These are phyloP conservation scores for Venturia effusa DNA, from an alignment of 2,329 filamentous ascomycete genomes.

Conservation along the genomic window DNA sequence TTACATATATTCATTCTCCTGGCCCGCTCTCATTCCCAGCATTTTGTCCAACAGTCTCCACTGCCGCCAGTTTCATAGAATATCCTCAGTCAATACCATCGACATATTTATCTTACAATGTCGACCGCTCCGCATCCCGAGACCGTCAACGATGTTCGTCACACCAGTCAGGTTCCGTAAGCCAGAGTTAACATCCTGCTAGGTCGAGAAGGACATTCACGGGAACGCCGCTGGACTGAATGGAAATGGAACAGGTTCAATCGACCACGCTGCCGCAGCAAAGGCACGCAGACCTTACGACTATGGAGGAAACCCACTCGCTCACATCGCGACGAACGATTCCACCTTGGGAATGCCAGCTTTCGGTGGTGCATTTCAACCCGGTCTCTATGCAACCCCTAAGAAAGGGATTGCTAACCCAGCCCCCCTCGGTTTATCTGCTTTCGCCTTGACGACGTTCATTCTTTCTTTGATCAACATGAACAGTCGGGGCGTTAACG, in stretches of 20 bases:
- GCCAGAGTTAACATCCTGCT: background rate
- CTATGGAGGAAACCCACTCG: conserved; percentile 35
- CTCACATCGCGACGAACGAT: conserved; percentile 39
- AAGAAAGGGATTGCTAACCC: conserved; percentile 46
- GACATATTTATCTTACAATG: background rate
- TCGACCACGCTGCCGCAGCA: background rate
- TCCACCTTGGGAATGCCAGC: conserved; percentile 34
- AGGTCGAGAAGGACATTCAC: conserved; percentile 3
- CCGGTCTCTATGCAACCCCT: conserved; percentile 34
- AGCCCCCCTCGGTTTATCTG: conserved; percentile 48
- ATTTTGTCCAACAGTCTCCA: background rate
- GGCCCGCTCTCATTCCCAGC: background rate
- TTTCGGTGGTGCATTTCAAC: conserved; percentile 43
- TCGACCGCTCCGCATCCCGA: background rate
- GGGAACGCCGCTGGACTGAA: background rate
- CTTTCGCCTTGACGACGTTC: conserved; percentile 57
- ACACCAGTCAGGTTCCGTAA: too few species aligned
- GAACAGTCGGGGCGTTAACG: conserved; percentile 29
- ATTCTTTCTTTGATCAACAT: conserved; percentile 43
- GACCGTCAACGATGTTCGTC: background rate
- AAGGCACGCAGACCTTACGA: background rate
- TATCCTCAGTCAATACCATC: background rate
- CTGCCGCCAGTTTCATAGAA: background rate
- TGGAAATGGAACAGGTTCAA: background rate
- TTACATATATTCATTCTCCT: background rate